Base-by-base conservation (phyloP, 768 basidiomycete species). In the Hericium rajendrae region DNA sequence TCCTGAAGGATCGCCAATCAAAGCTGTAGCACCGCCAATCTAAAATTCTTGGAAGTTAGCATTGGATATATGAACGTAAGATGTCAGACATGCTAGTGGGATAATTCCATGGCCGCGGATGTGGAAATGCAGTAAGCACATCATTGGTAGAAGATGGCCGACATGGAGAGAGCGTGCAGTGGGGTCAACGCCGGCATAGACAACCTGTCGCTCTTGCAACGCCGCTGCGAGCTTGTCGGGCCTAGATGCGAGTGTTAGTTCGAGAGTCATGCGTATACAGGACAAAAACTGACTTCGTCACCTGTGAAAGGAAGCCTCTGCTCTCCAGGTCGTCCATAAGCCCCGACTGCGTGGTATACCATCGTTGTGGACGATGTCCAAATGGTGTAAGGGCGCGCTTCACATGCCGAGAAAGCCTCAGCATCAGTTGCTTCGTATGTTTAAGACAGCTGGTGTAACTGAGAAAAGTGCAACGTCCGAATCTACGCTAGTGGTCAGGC, bases 1-100 rank as follows among this genome's bases (percentile, higher is more conserved):
- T 2, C 97, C 95, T 4, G 94, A 95, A 8, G 97, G 97, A 67
- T 99, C 97, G 6, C 97, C 97, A 48, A 99, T 86, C n/a, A 88
- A 83, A 9, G 93, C 97, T 0, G 95, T 98, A 9, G 93, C 94
- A 1, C 93, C 94, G 37, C 97, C 95, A 68, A 97, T 88, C 95
- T 98, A 37, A 41, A 38, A 9, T 6, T 32, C 32, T 32, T 2
- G 5, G 6, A 32, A 6, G 32, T 32, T 1, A 40, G 51, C 24
- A 56, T 60, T 51, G 55, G 28, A 49, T 4, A 51, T 54, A 32
- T 26, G 32, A 37, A 9, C 32, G 46, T 59, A 40, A 6, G 4
- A 49, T 53, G 6, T 39, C 54, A 28, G 46, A 16, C 22, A 50
- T 18, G 26, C 28, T n/a, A 99, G 78, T 4, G 91, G 85, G 37